Percentiles rank a stretch among this genome's conserved stretches.
These are phyloP conservation scores for Suhomyces sp. DNA, from an alignment of 805 yeast species.

Conservation along the genomic window DNA sequence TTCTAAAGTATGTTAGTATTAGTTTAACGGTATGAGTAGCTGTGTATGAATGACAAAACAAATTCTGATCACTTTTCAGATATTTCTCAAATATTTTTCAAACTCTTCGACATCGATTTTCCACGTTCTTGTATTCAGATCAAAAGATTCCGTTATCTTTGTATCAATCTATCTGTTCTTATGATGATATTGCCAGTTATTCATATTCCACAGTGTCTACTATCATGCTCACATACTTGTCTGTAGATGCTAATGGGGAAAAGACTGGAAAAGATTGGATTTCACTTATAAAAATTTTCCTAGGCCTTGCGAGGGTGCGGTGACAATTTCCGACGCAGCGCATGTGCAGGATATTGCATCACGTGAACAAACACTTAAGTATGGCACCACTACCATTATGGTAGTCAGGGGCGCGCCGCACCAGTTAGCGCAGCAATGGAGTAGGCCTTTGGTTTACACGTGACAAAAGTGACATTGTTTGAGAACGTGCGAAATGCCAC, in stretches of 20 bases:
- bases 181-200: neutral
- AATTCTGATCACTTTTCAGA: neutral
- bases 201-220: neutral
- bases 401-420: neutral
- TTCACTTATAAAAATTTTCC: slow-evolving; percentile 13
- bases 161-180: too few species aligned
- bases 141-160: too few species aligned
- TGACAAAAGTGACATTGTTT: neutral
- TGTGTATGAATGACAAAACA: neutral
- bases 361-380: neutral
- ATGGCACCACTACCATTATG: neutral
- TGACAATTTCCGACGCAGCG: too few species aligned
- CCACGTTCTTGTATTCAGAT: too few species aligned
- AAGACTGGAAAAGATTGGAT: slow-evolving; percentile 1
- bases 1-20: slow-evolving; percentile 41
- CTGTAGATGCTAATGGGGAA: slow-evolving; percentile 24
- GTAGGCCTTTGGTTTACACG: neutral
- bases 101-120: too few species aligned
- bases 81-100: too few species aligned
- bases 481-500: neutral
- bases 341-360: neutral
- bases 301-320: neutral
- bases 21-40: neutral
- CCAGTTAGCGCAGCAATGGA: neutral
- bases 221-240: slow-evolving; percentile 23